Evolutionary conservation across 805 yeast species (phyloP), one percentile per base, ranked within the genome.

Genomic region (Hanseniaspora vineae): DNA sequence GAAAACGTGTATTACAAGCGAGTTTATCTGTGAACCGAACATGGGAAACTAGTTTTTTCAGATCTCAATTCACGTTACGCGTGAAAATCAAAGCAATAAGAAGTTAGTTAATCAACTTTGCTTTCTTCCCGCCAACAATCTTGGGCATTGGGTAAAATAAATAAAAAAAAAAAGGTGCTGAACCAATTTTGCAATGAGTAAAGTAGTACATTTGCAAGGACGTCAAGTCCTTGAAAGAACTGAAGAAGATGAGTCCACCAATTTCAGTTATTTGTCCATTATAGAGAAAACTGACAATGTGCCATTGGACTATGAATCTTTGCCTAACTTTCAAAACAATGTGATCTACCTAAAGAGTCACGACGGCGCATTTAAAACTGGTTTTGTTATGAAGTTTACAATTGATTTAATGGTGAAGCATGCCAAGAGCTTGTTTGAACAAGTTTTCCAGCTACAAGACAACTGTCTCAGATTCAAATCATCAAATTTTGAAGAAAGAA

Each of bases 281-380:
- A 51, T 64, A 1, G 55, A 58, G 19, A 49, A 55, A 14, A 64
- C 62, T 5, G 68, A 64, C 45, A 44, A 46, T 13, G 48, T 63
- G 2, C 65, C 66, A 4, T 32, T 23, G 5, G 52, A 61, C 42
- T 61, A 56, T 42, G 39, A 20, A 20, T 35, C 44, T 2, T 46
- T 52, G 32, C 33, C 45, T 2, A 50, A 53, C 29, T 64, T 58
- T 46, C 46, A 51, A 42, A 44, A 54, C 2, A 51, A 59, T 12
- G 64, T 70, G 0, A 69, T 60, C 46, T 53, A 53, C 31, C 49
- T 73, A 10, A 42, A 54, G 6, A 62, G 76, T 0, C 75, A 72
- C 51, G 67, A 66, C 42, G 58, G 57, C 1, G 37, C 50, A 2
- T 57, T 60, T 44, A 55, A 55, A 39, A 54, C 73, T 23, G 78